phyloP scores from a whole-genome alignment of 345 rosid species.

The Bruguiera parviflora region DNA sequence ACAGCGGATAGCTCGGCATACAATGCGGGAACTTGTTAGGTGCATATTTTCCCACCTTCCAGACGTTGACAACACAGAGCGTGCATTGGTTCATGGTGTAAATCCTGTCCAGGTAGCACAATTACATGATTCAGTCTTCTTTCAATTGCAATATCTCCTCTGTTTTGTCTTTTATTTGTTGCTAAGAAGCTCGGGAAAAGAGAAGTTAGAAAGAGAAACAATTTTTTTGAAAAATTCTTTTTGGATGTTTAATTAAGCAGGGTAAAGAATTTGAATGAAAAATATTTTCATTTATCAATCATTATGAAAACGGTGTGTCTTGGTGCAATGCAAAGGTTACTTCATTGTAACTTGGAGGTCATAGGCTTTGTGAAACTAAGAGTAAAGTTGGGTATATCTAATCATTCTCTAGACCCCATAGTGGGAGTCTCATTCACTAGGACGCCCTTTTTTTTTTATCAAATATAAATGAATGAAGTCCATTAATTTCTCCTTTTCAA shows the following conservation, averaged over 20 bases:
- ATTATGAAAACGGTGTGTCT: no score
- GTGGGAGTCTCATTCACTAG: no score
- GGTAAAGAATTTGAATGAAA: constrained; percentile 8
- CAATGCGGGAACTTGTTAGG: constrained; percentile 90
- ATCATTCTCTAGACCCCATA: no score
- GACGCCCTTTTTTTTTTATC: no score
- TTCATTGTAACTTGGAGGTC: no score
- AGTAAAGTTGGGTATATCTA: no score
- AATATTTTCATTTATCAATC: background rate
- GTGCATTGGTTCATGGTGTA: constrained; percentile 68
- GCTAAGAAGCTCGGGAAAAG: constrained; percentile 1
- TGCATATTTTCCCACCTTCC: constrained; percentile 90
- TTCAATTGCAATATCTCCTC: constrained; percentile 8
- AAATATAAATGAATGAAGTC: background rate
- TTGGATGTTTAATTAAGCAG: constrained; percentile 8
- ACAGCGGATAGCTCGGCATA: constrained; percentile 87
- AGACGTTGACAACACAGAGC: constrained; percentile 69
- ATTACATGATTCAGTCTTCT: constrained; percentile 14
- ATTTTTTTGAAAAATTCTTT: background rate
- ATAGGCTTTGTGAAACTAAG: no score
- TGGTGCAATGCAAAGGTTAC: no score
- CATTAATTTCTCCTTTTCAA: constrained; percentile 1
- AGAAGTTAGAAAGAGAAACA: background rate
- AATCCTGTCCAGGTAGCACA: constrained; percentile 61
- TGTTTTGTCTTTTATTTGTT: constrained; percentile 14